Evolutionary conservation across 352 stramenopile genomes (phyloP), one percentile per base, ranked within the genome.

Genomic region (Globisporangium solare): DNA sequence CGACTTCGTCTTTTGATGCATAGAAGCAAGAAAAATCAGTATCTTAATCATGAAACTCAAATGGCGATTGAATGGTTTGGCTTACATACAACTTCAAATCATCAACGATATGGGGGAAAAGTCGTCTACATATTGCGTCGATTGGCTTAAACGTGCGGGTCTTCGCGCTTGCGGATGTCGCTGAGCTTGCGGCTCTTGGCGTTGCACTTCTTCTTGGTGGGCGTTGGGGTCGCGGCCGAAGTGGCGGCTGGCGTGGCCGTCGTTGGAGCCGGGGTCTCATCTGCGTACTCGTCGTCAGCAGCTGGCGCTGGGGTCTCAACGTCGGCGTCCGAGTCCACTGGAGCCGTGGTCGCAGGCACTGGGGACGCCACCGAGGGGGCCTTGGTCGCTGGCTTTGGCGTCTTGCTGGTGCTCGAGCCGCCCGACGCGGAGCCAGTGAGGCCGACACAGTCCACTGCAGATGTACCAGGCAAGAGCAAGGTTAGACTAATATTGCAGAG

Each of bases 371-470:
- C 27, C 27, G 46, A 6, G 53, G 35, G 54, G 24, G 52, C 43
- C 18, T 58, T 51, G 18, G 41, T 20, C 12, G 52, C 31, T 32
- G 37, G 20, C 35, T 21, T 41, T 47, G 52, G 24, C 2, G 42
- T 51, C 24, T 24, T 47, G 32, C 32, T 47, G 24, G 24, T 27
- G 50, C 50, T 56, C n/a, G 50, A 46, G 32, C 32, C 39, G 50
- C 53, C 53, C 31, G 41, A 51, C 42, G 53, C 50, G 11, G 54
- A 24, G 3, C 56, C 48, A 39, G 21, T 55, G 17, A 61, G 47
- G 14, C 40, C 48, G n/a, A 61, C 56, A 27, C 68, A 76, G 56
- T 80, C 70, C 22, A 74, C 57, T 58, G 5, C 18, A n/a, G 5
- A 10, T 6, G 10, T 35, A 35, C 2, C 39, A 43, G 39, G 41